Base-by-base conservation (phyloP, 1,284 basidiomycete species). In the Fomitopsis schrenkii region DNA sequence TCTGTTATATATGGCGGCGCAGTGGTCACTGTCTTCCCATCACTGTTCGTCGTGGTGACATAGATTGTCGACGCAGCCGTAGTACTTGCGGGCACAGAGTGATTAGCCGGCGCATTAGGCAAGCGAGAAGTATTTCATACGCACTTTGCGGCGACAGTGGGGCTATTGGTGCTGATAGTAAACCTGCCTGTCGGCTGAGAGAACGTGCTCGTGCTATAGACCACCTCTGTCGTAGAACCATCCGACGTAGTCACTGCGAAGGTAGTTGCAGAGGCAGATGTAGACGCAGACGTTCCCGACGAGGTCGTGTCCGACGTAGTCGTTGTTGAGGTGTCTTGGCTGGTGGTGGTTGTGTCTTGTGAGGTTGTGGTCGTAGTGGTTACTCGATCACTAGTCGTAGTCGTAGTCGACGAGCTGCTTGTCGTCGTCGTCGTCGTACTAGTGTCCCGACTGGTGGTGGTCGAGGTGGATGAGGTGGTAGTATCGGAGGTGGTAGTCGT, bases 1-100 rank as follows among this genome's bases (percentile, higher is more conserved):
- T 82, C 74, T 6, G 88, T 91, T 63, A 91, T 72, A 33, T 79
- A 67, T 8, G 82, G 72, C 28, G 87, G 86, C 22, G 83, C 78
- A 57, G 77, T 81, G 7, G 81, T 79, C 9, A 79, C 76, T 8
- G 76, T 73, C 40, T 75, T 72, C n/a, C 88, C 88, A 52, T 73
- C 71, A 62, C 73, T 77, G 66, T 88, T 80, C 19, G 87, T 90
- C 1, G 85, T 86, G 17, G 80, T 82, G 41, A 88, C 63, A 58
- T 80, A 80, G 19, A 85, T 73, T 1, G 82, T 83, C 35, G 76
- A 81, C 62, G 75, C 72, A 55, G 86, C 75, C 7, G 86, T 88
- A 9, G 81, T 80, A 60, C 86, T 90, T 67, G n/a, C 62, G 30
- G 48, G 62, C 8, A 63, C 59, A 50, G 53, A 8, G 54, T 6